These are phyloP conservation scores for Nakataea oryzae DNA, from an alignment of 2,329 filamentous ascomycete genomes.

Conservation along the genomic window DNA sequence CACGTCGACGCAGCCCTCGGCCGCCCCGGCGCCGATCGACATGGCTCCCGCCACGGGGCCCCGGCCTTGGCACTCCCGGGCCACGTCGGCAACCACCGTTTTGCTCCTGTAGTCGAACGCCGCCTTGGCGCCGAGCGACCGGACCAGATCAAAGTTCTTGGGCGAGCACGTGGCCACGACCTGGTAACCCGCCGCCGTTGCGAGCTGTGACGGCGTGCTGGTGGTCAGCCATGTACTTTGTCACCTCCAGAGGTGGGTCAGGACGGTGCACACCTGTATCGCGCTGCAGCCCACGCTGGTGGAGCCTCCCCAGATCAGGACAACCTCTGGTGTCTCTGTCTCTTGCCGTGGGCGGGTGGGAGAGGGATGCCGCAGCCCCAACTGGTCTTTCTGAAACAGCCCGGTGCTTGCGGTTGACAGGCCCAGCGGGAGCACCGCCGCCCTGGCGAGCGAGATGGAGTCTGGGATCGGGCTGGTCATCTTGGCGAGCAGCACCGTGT, in stretches of 20 bases:
- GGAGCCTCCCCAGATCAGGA: conserved; percentile 30
- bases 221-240: neutral
- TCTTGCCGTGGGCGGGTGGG: neutral
- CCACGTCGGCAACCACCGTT: conserved; percentile 9
- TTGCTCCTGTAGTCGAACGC: conserved; percentile 25
- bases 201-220: conserved; percentile 21
- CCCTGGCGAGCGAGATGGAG: conserved; percentile 12
- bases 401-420: conserved; percentile 16
- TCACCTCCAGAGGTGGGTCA: neutral
- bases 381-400: conserved; percentile 13
- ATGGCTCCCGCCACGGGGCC: conserved; percentile 7
- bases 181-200: conserved; percentile 28
- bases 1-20: conserved; percentile 1
- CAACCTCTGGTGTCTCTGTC: conserved; percentile 8
- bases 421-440: conserved; percentile 16
- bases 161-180: conserved; percentile 25
- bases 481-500: conserved; percentile 5
- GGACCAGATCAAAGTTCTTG: conserved; percentile 20
- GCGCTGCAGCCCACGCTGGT: conserved; percentile 32
- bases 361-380: conserved; percentile 9
- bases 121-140: conserved; percentile 23
- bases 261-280: conserved; percentile 13
- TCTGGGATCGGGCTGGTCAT: conserved; percentile 12
- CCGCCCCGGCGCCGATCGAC: conserved; percentile 6
- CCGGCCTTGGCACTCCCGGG: neutral